These are phyloP conservation scores for Symbiodinium natans DNA, from an alignment of 73 alveolate species.

Conservation along the genomic window DNA sequence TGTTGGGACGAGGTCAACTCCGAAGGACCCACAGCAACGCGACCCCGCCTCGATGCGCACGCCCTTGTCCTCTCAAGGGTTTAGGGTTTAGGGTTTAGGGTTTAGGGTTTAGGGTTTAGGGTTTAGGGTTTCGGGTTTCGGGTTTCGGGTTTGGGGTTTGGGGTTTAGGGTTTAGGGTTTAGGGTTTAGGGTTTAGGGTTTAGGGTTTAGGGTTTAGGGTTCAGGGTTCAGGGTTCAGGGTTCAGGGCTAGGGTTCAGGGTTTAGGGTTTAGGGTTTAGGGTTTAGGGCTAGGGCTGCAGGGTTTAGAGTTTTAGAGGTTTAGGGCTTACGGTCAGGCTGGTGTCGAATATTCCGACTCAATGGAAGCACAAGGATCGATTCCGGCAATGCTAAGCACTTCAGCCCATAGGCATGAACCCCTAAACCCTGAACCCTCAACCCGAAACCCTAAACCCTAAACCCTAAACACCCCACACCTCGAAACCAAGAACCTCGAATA, in stretches of 20 bases:
- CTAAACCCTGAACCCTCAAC: background rate
- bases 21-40: no score
- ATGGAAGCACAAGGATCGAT: no score
- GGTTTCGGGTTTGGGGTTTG: no score
- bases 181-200: background rate
- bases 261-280: no score
- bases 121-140: background rate
- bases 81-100: background rate
- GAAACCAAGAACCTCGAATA: no score
- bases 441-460: background rate
- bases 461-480: background rate
- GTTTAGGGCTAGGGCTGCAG: no score
- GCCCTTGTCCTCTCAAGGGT: constrained; percentile 19
- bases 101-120: background rate
- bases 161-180: background rate
- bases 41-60: constrained; percentile 25
- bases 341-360: no score
- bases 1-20: no score
- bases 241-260: no score
- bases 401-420: background rate
- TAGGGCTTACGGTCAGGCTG: no score
- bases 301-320: no score
- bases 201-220: background rate
- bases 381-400: no score
- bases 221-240: background rate